phyloP scores from a whole-genome alignment of 495 filamentous ascomycete species.

The Parathielavia appendiculata region DNA sequence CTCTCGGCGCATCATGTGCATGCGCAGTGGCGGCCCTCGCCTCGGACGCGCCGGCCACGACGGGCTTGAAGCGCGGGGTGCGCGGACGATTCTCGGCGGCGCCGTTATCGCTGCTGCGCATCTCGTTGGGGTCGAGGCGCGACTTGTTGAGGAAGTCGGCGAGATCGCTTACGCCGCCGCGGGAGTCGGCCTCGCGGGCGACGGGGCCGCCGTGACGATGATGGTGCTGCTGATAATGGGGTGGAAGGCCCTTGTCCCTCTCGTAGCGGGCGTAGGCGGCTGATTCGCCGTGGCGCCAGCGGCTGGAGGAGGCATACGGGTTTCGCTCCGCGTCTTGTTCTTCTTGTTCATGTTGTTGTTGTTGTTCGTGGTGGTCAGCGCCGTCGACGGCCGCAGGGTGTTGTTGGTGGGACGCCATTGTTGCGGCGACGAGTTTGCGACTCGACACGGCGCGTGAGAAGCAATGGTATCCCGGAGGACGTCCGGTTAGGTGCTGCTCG shows the following conservation, averaged over 20 bases:
- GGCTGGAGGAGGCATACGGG: conserved; percentile 43
- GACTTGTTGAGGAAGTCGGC: conserved; percentile 47
- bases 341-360: conserved; percentile 20
- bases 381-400: neutral
- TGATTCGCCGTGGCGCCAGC: conserved; percentile 52
- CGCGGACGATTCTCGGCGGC: conserved; percentile 6
- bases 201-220: conserved; percentile 18
- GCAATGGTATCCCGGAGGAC: neutral
- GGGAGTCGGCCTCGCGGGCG: conserved; percentile 40
- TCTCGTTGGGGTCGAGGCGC: conserved; percentile 37
- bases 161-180: conserved; percentile 39
- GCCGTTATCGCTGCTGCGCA: neutral
- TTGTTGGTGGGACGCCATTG: neutral
- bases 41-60: conserved; percentile 37
- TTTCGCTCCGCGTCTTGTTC: conserved; percentile 33
- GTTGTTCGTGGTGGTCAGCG: conserved; percentile 7
- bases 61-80: conserved; percentile 37
- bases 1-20: neutral
- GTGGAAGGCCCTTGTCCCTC: conserved; percentile 16
- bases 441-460: neutral
- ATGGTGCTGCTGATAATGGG: conserved; percentile 21
- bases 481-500: neutral
- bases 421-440: neutral
- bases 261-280: conserved; percentile 36
- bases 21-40: conserved; percentile 17